These are phyloP conservation scores for Cichorium intybus DNA, from an alignment of 140 eudicot genomes.

Conservation along the genomic window DNA sequence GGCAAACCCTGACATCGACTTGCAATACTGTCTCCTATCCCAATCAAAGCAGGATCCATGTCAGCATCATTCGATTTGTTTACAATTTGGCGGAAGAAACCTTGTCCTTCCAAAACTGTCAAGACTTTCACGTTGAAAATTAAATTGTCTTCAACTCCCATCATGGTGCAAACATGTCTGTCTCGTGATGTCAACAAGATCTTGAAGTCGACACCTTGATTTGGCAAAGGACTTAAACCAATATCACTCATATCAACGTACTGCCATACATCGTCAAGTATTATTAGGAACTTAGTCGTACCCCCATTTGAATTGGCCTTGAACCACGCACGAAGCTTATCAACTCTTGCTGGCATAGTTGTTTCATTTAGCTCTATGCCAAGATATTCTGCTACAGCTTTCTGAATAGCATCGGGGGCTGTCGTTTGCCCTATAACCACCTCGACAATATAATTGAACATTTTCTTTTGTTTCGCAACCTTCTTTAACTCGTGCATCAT, in stretches of 20 bases:
- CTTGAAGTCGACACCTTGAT: no score
- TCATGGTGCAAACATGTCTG: not conserved
- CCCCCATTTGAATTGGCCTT: not conserved
- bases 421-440: not conserved
- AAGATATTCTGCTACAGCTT: not conserved
- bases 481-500: no score
- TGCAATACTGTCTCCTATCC: not conserved
- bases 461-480: no score
- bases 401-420: not conserved
- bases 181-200: not conserved
- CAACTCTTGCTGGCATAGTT: no score
- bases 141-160: not conserved
- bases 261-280: not conserved
- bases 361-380: no score
- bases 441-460: no score
- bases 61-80: not conserved
- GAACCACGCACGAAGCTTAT: not conserved
- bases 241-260: no score
- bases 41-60: no score
- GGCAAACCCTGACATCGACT: no score
- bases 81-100: not conserved
- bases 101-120: not conserved
- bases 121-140: no score
- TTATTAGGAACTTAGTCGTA: not conserved
- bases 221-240: no score